Evolutionary conservation across 73 alveolate species (phyloP).

Genomic region (Stentor coeruleus): DNA sequence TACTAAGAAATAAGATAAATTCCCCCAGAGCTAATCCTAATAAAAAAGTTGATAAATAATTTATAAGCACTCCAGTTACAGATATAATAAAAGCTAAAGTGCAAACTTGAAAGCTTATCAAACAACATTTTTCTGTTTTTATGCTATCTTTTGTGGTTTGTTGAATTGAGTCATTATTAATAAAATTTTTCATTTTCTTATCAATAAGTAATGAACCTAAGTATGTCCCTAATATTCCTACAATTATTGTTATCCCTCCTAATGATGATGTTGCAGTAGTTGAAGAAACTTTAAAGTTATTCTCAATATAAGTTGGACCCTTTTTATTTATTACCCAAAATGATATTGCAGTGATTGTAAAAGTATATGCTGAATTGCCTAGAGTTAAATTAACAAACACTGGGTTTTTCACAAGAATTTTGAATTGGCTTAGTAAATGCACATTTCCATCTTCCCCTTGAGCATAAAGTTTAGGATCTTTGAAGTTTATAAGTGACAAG

Average conservation of each 20-base stretch:
- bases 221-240: slow-evolving; percentile 4
- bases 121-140: no score
- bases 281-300: not conserved
- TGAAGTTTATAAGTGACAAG: not conserved
- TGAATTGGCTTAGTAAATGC: not conserved
- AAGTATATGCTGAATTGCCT: not conserved
- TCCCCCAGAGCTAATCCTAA: not conserved
- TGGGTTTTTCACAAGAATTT: not conserved
- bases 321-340: no score
- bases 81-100: no score
- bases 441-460: not conserved
- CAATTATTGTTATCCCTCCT: not conserved
- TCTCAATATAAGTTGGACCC: slow-evolving; percentile 2
- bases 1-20: not conserved
- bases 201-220: no score
- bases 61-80: no score
- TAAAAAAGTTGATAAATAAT: not conserved
- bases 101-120: no score
- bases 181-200: no score
- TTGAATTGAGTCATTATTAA: no score
- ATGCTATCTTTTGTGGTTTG: no score
- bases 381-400: not conserved
- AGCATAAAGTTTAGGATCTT: not conserved
- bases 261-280: not conserved
- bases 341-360: not conserved